Percentiles rank a stretch among this genome's conserved stretches.
Conservation (phyloP, 305 asterid species). For the Fraxinus ornus region DNA sequence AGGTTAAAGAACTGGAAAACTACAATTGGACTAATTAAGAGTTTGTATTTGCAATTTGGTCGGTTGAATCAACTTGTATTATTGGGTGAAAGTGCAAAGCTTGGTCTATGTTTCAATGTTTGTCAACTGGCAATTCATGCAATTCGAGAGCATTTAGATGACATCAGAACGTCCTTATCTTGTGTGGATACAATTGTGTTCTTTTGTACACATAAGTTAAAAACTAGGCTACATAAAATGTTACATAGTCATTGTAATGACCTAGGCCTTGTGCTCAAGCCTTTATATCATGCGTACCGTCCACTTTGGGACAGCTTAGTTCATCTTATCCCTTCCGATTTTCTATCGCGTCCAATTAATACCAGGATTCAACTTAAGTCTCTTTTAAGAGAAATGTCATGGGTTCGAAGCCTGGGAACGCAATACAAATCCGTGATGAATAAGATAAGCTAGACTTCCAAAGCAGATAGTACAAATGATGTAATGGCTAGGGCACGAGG, state of each 20-base stretch:
- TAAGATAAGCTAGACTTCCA: background rate
- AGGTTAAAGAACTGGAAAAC: background rate
- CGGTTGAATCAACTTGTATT: background rate
- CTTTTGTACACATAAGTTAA: background rate
- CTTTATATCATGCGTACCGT: background rate
- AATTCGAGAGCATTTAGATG: background rate
- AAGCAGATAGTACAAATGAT: background rate
- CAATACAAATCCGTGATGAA: background rate
- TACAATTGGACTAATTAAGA: background rate
- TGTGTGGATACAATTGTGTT: background rate
- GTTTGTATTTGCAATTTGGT: background rate
- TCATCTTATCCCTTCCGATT: background rate
- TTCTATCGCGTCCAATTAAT: too few species aligned
- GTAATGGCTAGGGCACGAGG: background rate
- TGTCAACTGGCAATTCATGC: background rate
- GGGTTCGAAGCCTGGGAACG: background rate
- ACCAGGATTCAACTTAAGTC: background rate
- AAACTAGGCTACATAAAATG: background rate
- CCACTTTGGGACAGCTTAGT: background rate
- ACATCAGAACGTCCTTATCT: background rate
- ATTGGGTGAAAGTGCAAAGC: background rate
- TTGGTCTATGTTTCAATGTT: background rate
- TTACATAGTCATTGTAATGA: background rate
- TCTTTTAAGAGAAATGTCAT: background rate
- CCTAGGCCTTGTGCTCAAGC: background rate